Percentiles rank a stretch among this genome's conserved stretches.
These are phyloP conservation scores for Apophysomyces ossiformis DNA, from an alignment of 371 early-diverging fungal genomes.

Conservation along the genomic window DNA sequence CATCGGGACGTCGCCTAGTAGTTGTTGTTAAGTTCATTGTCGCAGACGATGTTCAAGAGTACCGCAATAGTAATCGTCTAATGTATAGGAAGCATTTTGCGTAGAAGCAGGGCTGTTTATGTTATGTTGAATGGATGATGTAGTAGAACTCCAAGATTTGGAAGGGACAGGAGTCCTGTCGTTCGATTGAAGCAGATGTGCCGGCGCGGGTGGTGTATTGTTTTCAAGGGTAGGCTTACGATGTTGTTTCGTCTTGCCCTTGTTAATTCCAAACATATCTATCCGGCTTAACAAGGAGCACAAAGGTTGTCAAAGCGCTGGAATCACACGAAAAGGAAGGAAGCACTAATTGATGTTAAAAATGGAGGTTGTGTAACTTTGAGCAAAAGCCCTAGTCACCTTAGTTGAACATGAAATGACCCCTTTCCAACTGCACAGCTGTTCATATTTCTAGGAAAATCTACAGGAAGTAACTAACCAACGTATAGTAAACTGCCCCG, in stretches of 20 bases:
- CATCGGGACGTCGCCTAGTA: conserved; percentile 21
- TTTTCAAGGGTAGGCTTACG: conserved; percentile 19
- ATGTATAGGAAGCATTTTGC: conserved; percentile 17
- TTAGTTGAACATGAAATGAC: no score
- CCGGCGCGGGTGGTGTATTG: conserved; percentile 13
- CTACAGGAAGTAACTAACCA: no score
- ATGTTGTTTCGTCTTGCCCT: conserved; percentile 32
- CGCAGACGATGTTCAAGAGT: background rate
- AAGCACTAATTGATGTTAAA: background rate
- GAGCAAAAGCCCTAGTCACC: background rate
- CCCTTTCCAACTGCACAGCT: no score
- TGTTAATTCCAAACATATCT: conserved; percentile 39
- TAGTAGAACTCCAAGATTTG: conserved; percentile 14
- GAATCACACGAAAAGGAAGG: background rate
- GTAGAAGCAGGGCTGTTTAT: conserved; percentile 13
- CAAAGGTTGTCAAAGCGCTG: conserved; percentile 6
- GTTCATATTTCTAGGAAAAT: no score
- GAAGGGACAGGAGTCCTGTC: conserved; percentile 18
- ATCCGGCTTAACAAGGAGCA: conserved; percentile 13
- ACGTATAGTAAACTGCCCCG: no score
- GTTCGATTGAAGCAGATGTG: conserved; percentile 7
- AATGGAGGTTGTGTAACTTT: conserved; percentile 5
- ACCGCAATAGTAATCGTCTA: conserved; percentile 26
- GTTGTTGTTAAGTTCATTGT: conserved; percentile 5
- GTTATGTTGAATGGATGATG: conserved; percentile 10